Base-by-base conservation (phyloP, 2,329 filamentous ascomycete species). In the Pseudogymnoascus sp. region DNA sequence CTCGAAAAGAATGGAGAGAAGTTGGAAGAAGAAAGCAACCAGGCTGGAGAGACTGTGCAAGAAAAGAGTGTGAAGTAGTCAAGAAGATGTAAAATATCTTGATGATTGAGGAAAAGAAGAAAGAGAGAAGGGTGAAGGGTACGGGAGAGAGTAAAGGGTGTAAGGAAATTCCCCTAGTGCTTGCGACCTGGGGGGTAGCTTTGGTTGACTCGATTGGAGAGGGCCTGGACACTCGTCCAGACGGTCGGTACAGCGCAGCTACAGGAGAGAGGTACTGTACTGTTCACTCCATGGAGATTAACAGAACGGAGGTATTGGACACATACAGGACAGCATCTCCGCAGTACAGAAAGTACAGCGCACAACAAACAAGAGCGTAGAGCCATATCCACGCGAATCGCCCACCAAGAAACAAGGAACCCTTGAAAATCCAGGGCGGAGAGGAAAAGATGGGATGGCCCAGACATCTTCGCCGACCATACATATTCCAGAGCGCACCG, bases 21-120 rank as follows among this genome's bases (percentile, higher is more conserved):
- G 55, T 59, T 59, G 55, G 36, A 25, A n/a, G 15, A 29, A 25
- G 55, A 59, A 36, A 35, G 55, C 31, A 35, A 59, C 55, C 55
- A 12, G 55, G 55, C 55, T 38, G 55, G 38, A 59, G 36, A 33
- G 55, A 59, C 55, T 59, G 44, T 51, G 44, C 44, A 51, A 59
- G 31, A 59, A 59, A 59, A 59, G 55, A 59, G 55, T 38, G 55
- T 58, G 51, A 36, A 25, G 21, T 36, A 35, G 12, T 21, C 55
- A 39, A 59, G 55, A 59, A 35, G 55, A 59, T 25, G 36, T 36
- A 15, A 48, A 21, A 51, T 35, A 59, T 59, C 55, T 35, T 59
- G 55, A 39, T 59, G 31, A 38, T 35, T 29, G 25, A 59, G 31
- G 25, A 31, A 15, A 29, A 59, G 13, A 58, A 33, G 31, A 38